Base-by-base conservation (phyloP, 352 stramenopile species). In the Phytophthora lateralis region DNA sequence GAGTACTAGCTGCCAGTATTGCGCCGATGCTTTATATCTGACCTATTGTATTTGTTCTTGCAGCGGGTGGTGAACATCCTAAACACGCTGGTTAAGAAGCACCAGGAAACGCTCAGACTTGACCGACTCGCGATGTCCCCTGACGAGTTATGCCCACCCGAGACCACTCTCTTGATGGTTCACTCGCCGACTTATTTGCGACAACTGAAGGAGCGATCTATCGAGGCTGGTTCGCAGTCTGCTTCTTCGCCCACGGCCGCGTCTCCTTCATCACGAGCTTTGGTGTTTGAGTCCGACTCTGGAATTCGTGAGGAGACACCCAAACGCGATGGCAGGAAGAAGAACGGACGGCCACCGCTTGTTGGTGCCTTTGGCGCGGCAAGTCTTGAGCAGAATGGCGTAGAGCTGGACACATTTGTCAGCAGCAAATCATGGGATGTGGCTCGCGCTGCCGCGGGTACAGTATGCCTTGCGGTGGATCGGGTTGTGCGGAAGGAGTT, bases 361-460 rank as follows among this genome's bases (percentile, higher is more conserved):
- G 79, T 76, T 41, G 82, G 82, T 18, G 85, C 85, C 8, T 95
- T 95, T 54, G 85, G 80, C 0, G 83, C 83, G 17, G 77, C 82
- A 15, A 89, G 71, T 59, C 52, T 88, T 20, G 68, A 89, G 63
- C 78, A 87, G 41, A 85, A 82, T 53, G 78, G 75, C 8, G 69
- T 91, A 8, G 78, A 75, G 17, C 78, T 93, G 75, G 88, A 96
- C 56, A 96, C 88, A 15, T 94, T 91, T 55, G 85, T 96, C 32
- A 94, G 84, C 70, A 84, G 76, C 55, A 89, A 89, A 55, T 96
- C 88, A 4, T 93, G 85, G 81, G 83, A 93, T 41, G 88, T 93
- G 11, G 88, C 88, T 30, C 79, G 84, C 41, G 84, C 83, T 6
- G 88, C 88, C 39, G 88, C 85, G 3, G 88, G 88, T 4, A 92